Base-by-base conservation (phyloP, 1,284 basidiomycete genomes). In the Afroboletus lepidellus region DNA sequence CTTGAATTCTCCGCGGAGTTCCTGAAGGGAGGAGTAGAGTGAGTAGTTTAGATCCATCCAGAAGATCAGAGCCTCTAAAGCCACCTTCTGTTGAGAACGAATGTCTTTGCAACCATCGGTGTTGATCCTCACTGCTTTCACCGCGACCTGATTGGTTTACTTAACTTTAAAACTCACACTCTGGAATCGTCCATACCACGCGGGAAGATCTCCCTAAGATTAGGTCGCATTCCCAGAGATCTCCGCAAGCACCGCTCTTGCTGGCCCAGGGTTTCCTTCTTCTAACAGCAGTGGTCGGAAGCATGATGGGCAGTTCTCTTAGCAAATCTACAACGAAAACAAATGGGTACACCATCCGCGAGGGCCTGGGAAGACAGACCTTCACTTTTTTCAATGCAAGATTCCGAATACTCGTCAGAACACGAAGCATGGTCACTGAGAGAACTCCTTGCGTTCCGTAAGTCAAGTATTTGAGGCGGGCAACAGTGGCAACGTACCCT, bases 141-240 rank as follows among this genome's bases (percentile, higher is more conserved):
- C 64, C 8, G 65, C 66, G 1, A 65, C 51, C 63, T 65, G 27
- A 8, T 50, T 13, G 12, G 1, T 12, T 23, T 30, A 2, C 41
- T 59, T n/a, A 54, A 25, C 5, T 5, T n/a, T n/a, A n/a, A 24
- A 8, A 32, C 3, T 12, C 12, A 2, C 20, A 37, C 30, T 21
- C 18, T 9, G 7, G 46, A 23, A 9, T 4, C 13, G 36, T 20
- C 39, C n/a, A 5, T 37, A 65, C 66, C 44, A 42, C 34, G 7
- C 41, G 51, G 38, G 34, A 23, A 8, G 46, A 46, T 24, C 30
- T 34, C 20, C 29, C 51, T 11, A 38, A 54, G n/a, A 54, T 33
- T 20, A 65, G 46, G 12, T 64, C 55, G 7, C 63, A 67, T 41
- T 64, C 47, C 66, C 63, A 69, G 8, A 69, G 29, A 51, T 69